Evolutionary conservation across 106 monocot genomes (phyloP), one percentile per base, ranked within the genome.

Genomic region (Dendrobium officinale): DNA sequence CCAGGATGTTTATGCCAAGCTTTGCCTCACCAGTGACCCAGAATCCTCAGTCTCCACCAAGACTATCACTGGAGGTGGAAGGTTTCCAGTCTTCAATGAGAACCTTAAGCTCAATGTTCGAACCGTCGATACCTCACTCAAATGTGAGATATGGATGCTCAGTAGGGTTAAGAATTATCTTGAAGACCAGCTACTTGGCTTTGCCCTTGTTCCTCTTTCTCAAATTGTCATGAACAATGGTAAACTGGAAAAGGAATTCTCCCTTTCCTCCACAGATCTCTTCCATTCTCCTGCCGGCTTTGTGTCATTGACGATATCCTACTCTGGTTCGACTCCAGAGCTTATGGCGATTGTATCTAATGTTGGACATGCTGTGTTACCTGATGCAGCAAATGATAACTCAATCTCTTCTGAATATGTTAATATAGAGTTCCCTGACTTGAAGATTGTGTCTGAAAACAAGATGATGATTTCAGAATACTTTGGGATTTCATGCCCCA

Each of bases 131-230:
- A 82, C 83, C 0, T 85, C 88, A 1, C 87, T 95, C 72, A 87
- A 85, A 54, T 95, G 95, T 48, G 95, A 95, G 85, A 51, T 95
- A 16, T 95, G 92, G 90, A 95, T 95, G 95, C 79, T 92, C 31
- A 95, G 95, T 77, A 84, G 95, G 77, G 90, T 90, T 15, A 92
- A 81, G 83, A 95, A 95, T 77, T 95, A 95, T 75, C 82, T 95
- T 8, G 87, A 90, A 26, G 95, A 95, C 75, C 95, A 95, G 86
- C 88, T 95, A 1, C 85, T 95, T 17, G 95, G 95, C 0, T 88
- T 95, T 24, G 84, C 92, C 17, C 82, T 90, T 27, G 82, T 95
- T 0, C 95, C 95, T 4, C 84, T 95, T 17, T 84, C 84, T 8
- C 84, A 92, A n/a, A 56, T 95, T 42, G 41, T 88, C 1, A 26